Conservation (phyloP, 495 filamentous ascomycete genomes). For the Xylaria longipes region DNA sequence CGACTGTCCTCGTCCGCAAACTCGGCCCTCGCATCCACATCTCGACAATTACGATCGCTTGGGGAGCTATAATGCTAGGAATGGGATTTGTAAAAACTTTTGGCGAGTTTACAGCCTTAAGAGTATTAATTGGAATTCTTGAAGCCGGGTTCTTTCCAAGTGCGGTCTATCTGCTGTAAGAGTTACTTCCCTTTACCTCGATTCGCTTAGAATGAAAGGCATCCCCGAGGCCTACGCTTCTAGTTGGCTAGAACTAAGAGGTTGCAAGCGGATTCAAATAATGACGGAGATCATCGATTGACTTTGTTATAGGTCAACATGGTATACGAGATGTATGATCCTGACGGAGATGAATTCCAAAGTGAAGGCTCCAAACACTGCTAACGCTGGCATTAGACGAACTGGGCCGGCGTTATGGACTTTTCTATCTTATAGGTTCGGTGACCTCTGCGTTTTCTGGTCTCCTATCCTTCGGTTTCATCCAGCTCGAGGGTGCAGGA, state of each 20-base stretch:
- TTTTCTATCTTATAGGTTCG: slow-evolving; percentile 68
- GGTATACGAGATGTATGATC: slow-evolving; percentile 61
- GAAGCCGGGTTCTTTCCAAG: slow-evolving; percentile 69
- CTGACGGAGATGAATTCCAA: not conserved
- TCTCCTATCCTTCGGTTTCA: slow-evolving; percentile 68
- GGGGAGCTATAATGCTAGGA: slow-evolving; percentile 58
- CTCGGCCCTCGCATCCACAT: slow-evolving; percentile 62
- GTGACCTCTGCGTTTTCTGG: slow-evolving; percentile 64
- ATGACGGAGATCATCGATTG: slow-evolving; percentile 7
- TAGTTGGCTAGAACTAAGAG: not conserved
- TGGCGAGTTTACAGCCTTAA: slow-evolving; percentile 54
- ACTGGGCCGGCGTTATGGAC: slow-evolving; percentile 62
- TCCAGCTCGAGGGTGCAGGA: slow-evolving; percentile 56
- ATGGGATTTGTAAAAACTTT: slow-evolving; percentile 63
- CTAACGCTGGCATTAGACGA: slow-evolving; percentile 46
- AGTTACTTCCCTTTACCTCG: not conserved
- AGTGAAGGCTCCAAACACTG: slow-evolving; percentile 22
- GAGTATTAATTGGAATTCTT: slow-evolving; percentile 63
- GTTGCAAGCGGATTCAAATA: not conserved
- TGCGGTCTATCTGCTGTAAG: slow-evolving; percentile 63
- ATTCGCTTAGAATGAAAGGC: not conserved
- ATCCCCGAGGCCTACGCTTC: not conserved
- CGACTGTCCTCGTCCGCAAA: slow-evolving; percentile 61
- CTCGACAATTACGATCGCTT: slow-evolving; percentile 55
- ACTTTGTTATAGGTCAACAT: slow-evolving; percentile 47